These are phyloP conservation scores for Wickerhamiella allomyrinae DNA, from an alignment of 805 yeast genomes.

Conservation along the genomic window DNA sequence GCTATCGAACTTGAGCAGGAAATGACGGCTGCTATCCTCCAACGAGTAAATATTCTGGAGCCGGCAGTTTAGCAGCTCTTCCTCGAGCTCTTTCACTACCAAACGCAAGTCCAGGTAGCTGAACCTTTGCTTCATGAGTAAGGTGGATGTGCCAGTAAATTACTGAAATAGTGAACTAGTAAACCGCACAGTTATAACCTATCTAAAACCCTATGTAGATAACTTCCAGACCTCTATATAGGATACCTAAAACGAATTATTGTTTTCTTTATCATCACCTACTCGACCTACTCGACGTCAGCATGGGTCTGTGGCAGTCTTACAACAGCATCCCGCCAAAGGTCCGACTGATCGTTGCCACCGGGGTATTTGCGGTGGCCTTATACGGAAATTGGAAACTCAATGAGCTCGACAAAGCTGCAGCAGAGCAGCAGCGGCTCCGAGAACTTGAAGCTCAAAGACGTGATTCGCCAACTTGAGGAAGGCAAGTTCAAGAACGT, in stretches of 20 bases:
- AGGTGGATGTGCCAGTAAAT: too few relatives aligned
- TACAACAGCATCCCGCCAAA: constrained; percentile 13
- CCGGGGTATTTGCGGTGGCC: constrained; percentile 14
- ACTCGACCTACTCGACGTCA: too few relatives aligned
- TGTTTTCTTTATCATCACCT: too few relatives aligned
- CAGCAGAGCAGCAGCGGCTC: constrained; percentile 10
- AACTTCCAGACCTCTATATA: too few relatives aligned
- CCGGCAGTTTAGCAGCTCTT: constrained; percentile 46
- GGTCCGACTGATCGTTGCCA: constrained; percentile 14
- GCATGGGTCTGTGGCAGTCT: constrained; percentile 11
- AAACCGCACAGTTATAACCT: too few relatives aligned
- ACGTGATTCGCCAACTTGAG: constrained; percentile 7
- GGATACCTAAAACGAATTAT: too few relatives aligned
- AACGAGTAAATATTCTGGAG: constrained; percentile 77
- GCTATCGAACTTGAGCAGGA: constrained; percentile 60
- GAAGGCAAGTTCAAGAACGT: constrained; percentile 17
- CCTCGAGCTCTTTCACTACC: constrained; percentile 49
- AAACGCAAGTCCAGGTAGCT: constrained; percentile 71
- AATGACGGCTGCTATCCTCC: constrained; percentile 55
- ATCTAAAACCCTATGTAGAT: too few relatives aligned
- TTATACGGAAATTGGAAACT: constrained; percentile 15
- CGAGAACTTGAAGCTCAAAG: constrained; percentile 3
- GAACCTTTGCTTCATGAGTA: constrained; percentile 53
- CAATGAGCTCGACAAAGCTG: constrained; percentile 11
- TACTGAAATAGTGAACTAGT: too few relatives aligned